Percentiles rank a stretch among this genome's conserved stretches.
Conservation (phyloP, 768 basidiomycete species). For the Leccinum disarticulatum region DNA sequence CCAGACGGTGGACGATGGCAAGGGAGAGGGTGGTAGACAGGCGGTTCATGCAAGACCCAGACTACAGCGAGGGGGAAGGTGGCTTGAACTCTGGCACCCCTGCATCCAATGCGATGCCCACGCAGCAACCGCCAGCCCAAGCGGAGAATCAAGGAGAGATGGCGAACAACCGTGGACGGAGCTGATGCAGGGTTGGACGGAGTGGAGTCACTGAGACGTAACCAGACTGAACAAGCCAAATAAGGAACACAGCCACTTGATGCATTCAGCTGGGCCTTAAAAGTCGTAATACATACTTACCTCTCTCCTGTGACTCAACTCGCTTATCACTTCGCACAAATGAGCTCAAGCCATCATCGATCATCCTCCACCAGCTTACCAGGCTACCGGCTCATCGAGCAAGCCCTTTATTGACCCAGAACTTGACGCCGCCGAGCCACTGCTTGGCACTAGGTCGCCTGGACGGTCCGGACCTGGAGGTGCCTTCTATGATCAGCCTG, state of each 20-base stretch:
- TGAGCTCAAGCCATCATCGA: slow-evolving; percentile 44
- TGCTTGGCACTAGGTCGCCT: slow-evolving; percentile 52
- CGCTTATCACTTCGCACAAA: slow-evolving; percentile 36
- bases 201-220: not conserved
- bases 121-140: slow-evolving; percentile 12
- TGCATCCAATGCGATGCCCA: slow-evolving; percentile 10
- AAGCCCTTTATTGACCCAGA: slow-evolving; percentile 34
- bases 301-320: not conserved
- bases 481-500: slow-evolving; percentile 74
- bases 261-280: slow-evolving; percentile 23
- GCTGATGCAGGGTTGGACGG: not conserved
- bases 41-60: slow-evolving; percentile 26
- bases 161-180: slow-evolving; percentile 9
- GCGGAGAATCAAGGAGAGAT: slow-evolving; percentile 5
- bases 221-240: not conserved
- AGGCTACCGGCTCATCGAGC: slow-evolving; percentile 39
- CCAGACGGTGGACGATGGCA: not conserved
- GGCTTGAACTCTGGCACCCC: slow-evolving; percentile 10
- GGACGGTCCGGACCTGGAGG: slow-evolving; percentile 23
- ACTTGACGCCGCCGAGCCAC: slow-evolving; percentile 50
- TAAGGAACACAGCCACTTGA: slow-evolving; percentile 24
- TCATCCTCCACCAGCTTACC: slow-evolving; percentile 55
- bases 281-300: slow-evolving; percentile 2
- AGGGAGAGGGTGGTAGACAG: slow-evolving; percentile 4
- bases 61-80: slow-evolving; percentile 26